Percentiles rank a stretch among this genome's conserved stretches.
These are phyloP conservation scores for Fusarium chuoi DNA, from an alignment of 2,329 filamentous ascomycete genomes.

Conservation along the genomic window DNA sequence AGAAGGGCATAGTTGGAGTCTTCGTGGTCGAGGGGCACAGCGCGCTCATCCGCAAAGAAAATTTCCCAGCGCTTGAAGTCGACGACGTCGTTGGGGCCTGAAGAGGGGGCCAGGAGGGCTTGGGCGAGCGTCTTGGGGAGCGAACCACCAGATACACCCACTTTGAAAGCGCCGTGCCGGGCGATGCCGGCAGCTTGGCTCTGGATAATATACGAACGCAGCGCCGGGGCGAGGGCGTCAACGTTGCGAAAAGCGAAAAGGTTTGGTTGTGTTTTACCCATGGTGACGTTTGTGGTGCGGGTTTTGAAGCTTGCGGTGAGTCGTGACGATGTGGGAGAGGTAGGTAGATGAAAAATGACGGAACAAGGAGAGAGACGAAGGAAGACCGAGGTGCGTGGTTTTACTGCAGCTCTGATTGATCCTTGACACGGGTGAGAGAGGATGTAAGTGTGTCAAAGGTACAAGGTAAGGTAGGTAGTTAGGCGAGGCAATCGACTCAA, in stretches of 20 bases:
- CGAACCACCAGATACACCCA: conserved; percentile 93
- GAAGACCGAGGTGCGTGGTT: not conserved
- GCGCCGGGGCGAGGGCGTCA: conserved; percentile 76
- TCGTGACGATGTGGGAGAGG: conserved; percentile 9
- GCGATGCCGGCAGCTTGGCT: conserved; percentile 81
- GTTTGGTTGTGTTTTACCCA: conserved; percentile 69
- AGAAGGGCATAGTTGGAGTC: conserved; percentile 95
- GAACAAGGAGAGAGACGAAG: not conserved
- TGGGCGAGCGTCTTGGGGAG: conserved; percentile 88
- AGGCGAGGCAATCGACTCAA: conserved; percentile 5
- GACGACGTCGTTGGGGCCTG: conserved; percentile 68
- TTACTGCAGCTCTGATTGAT: conserved; percentile 20
- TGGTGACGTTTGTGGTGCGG: conserved; percentile 46
- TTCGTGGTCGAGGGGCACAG: conserved; percentile 87
- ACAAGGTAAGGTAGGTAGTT: not conserved
- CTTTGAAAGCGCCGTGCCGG: conserved; percentile 87
- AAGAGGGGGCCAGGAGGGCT: conserved; percentile 73
- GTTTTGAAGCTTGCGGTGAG: conserved; percentile 31
- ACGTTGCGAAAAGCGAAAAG: conserved; percentile 83
- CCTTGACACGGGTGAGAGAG: conserved; percentile 3
- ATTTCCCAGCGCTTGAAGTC: conserved; percentile 93
- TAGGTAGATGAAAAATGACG: not conserved
- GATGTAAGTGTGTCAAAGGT: conserved; percentile 4
- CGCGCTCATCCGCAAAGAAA: conserved; percentile 98
- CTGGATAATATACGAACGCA: conserved; percentile 85